These are phyloP conservation scores for Monosporascus sp. DNA, from an alignment of 2,329 filamentous ascomycete genomes.

Conservation along the genomic window DNA sequence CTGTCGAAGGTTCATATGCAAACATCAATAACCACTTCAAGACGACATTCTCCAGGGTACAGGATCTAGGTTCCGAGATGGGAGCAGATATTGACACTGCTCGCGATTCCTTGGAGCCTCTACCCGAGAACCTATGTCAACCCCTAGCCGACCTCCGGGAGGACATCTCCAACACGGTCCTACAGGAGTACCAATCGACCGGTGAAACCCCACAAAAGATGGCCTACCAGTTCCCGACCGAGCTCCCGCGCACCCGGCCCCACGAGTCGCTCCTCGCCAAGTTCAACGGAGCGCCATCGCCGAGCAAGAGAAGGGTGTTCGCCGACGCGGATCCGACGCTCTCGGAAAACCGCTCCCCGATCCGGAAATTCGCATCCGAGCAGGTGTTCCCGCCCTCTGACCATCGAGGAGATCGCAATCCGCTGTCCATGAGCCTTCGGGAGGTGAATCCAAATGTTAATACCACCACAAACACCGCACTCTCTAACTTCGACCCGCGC, in stretches of 20 bases:
- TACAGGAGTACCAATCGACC: conserved; percentile 79
- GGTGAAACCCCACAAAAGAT: conserved; percentile 80
- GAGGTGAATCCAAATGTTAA: conserved; percentile 51
- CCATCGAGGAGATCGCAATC: conserved; percentile 15
- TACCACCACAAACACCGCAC: conserved; percentile 26
- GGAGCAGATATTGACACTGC: conserved; percentile 53
- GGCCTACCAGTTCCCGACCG: conserved; percentile 73
- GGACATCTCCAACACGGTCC: conserved; percentile 55
- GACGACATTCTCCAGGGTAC: conserved; percentile 61
- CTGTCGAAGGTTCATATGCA: conserved; percentile 67
- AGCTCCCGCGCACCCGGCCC: conserved; percentile 66
- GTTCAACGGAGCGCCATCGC: conserved; percentile 29
- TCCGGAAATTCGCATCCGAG: conserved; percentile 15
- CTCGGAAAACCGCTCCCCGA: conserved; percentile 19
- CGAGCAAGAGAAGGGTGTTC: conserved; percentile 35
- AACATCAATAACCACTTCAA: conserved; percentile 67
- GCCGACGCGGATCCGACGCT: conserved; percentile 29
- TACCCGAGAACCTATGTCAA: conserved; percentile 56
- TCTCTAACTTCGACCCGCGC: conserved; percentile 35
- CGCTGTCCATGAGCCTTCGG: conserved; percentile 42
- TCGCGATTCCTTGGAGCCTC: conserved; percentile 53
- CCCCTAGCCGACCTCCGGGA: conserved; percentile 68
- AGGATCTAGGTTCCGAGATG: conserved; percentile 64
- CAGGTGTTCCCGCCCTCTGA: conserved; percentile 9
- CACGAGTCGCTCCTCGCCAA: conserved; percentile 40